Evolutionary conservation across 2,329 filamentous ascomycete species (phyloP), one percentile per base, ranked within the genome.

Genomic region (Cordyceps cateniannulata): DNA sequence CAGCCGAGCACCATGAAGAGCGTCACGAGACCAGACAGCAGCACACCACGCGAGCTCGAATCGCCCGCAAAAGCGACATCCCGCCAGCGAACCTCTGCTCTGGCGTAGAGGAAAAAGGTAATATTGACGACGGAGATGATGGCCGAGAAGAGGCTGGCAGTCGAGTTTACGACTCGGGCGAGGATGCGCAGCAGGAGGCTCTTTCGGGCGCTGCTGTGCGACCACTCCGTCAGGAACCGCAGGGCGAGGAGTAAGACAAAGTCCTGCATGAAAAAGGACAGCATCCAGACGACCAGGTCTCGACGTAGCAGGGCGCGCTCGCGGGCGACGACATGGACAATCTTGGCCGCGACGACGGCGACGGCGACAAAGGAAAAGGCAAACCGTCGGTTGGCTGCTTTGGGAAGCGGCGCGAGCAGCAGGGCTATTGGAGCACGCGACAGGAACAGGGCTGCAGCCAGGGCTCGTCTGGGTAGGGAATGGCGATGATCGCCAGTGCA

Each of bases 21-120:
- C 12, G 68, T 66, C 25, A 67, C 58, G 24, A 70, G 63, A 14
- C 69, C 69, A 9, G 69, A 66, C 7, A 70, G 58, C 7, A 71
- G 65, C 49, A 71, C 62, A 14, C 62, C 63, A 24, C 67, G 67
- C 3, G 66, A 68, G 18, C 64, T 63, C 7, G 68, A 63, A 48
- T 69, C 68, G 5, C 63, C 53, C 0, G 68, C 69, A 45, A 70
- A 59, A 3, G 62, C 66, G 20, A 68, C 65, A 51, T 70, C 70
- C 16, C 68, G 66, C 69, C 69, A 70, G 44, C 69, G 68, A 20
- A 70, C 66, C 52, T 70, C 69, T 1, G 68, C 66, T 18, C 66
- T 66, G 6, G 67, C 66, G 10, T 72, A 67, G 9, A 64, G 57
- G 60, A 72, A 74, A 48, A 74, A 74, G 3, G 71, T 68, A 2